These are phyloP conservation scores for Oropetium thomaeum DNA, from an alignment of 176 grass and related monocot species.

Conservation along the genomic window DNA sequence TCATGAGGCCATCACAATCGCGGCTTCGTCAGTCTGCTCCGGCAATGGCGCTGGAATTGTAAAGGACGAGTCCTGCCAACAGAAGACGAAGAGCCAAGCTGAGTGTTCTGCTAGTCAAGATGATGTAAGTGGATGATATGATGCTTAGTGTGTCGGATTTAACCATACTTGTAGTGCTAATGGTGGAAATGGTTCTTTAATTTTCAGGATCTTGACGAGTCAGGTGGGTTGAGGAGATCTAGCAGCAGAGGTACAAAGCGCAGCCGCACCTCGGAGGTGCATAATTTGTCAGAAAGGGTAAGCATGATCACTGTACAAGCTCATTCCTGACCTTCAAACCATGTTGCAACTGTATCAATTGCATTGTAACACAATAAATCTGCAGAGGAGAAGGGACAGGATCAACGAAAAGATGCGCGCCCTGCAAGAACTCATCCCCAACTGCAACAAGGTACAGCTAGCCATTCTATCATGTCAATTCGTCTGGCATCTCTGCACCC, in stretches of 20 bases:
- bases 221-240: slow-evolving; percentile 31
- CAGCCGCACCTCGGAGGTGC: slow-evolving; percentile 73
- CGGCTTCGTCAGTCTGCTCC: slow-evolving; percentile 44
- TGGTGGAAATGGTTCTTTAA: neutral
- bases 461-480: slow-evolving; percentile 11
- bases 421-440: slow-evolving; percentile 75
- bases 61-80: slow-evolving; percentile 35
- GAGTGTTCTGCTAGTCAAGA: slow-evolving; percentile 51
- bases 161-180: neutral
- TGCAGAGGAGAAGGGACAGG: slow-evolving; percentile 70
- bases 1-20: slow-evolving; percentile 8
- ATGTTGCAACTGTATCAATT: slow-evolving; percentile 4
- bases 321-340: neutral
- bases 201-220: slow-evolving; percentile 58
- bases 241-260: slow-evolving; percentile 51
- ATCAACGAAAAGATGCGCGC: slow-evolving; percentile 67
- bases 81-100: slow-evolving; percentile 51
- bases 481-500: neutral
- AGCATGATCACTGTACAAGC: slow-evolving; percentile 6
- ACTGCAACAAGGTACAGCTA: slow-evolving; percentile 65
- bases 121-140: slow-evolving; percentile 44
- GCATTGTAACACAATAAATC: slow-evolving; percentile 10
- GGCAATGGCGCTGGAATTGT: slow-evolving; percentile 36
- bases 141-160: neutral
- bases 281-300: slow-evolving; percentile 95